Conservation (phyloP, 2,329 filamentous ascomycete genomes). For the Pestalotiopsis sp. region DNA sequence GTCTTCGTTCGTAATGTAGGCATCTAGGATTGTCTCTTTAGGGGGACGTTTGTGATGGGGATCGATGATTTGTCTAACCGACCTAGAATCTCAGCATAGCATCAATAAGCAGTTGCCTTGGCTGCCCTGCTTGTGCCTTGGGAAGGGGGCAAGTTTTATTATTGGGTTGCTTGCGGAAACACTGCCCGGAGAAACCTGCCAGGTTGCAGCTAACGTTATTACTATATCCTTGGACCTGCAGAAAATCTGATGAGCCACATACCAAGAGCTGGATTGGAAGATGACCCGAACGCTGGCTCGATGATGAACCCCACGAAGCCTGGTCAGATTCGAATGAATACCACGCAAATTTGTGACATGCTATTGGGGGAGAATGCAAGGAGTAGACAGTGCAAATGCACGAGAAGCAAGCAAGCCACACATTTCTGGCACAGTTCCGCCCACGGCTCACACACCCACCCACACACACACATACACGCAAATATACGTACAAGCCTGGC, state of each 20-base stretch:
- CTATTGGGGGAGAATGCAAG: not conserved
- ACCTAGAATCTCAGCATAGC: too few species aligned
- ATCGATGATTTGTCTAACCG: too few species aligned
- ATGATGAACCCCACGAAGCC: slow-evolving; percentile 8
- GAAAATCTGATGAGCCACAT: slow-evolving; percentile 10
- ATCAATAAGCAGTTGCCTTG: not conserved
- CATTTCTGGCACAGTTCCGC: not conserved
- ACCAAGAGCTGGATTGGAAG: slow-evolving; percentile 7
- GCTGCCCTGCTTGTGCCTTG: not conserved
- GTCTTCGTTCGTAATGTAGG: not conserved
- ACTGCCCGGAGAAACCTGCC: slow-evolving; percentile 12
- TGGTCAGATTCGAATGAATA: not conserved
- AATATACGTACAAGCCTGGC: not conserved
- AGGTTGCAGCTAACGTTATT: slow-evolving; percentile 7
- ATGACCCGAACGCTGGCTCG: not conserved
- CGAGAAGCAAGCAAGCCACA: not conserved
- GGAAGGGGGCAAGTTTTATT: not conserved
- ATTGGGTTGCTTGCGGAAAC: slow-evolving; percentile 9
- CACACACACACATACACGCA: not conserved
- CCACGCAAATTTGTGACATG: not conserved
- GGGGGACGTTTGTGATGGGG: too few species aligned
- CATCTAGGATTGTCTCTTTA: too few species aligned
- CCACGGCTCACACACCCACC: not conserved
- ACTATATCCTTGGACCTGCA: slow-evolving; percentile 14
- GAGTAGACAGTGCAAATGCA: slow-evolving; percentile 7